Base-by-base conservation (phyloP, 805 yeast genomes). In the Ogataea kodamae region DNA sequence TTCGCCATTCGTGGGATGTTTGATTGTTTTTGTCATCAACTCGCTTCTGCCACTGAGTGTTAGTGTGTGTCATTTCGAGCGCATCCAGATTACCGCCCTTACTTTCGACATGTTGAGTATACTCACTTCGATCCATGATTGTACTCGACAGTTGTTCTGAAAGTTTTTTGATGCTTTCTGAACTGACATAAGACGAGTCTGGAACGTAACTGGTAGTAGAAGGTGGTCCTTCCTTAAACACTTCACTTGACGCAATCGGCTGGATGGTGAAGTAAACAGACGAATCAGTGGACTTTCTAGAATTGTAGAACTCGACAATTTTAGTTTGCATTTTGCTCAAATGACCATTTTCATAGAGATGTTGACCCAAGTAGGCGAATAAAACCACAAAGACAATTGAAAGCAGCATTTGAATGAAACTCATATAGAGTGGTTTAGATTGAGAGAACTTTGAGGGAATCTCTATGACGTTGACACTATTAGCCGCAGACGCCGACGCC, bases 401-500 rank as follows among this genome's bases (percentile, higher is more conserved):
- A 3, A 55, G 16, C 1, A 60, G 10, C 20, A 51, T 35, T 22
- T 56, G 55, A 20, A 59, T 35, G 9, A 57, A 25, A 3, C 60
- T 45, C 10, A 48, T 24, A 18, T 54, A 30, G 6, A 55, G 40
- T 6, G 74, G 67, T 35, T 57, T 61, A 5, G 74, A 63, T 4
- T 52, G 52, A 1, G 70, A 60, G 40, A 66, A 66, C 14, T 67
- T 68, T 15, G 57, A 61, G 3, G 92, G 89, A 13, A 86, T 55
- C 37, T 64, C 67, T 37, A 79, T 60, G 6, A 86, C 76, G 46
- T 71, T 76, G 18, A 87, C 72, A 1, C 86, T 70, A 41, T 81
- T 79, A 3, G 92, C 84, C 1, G 89, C 94, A 20, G 90, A 80
- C 0, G 77, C 80, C 14, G 86, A 72, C 3, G 86, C 90, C 30